phyloP scores from a whole-genome alignment of 805 yeast genomes.

The Ogataea paraovalis region DNA sequence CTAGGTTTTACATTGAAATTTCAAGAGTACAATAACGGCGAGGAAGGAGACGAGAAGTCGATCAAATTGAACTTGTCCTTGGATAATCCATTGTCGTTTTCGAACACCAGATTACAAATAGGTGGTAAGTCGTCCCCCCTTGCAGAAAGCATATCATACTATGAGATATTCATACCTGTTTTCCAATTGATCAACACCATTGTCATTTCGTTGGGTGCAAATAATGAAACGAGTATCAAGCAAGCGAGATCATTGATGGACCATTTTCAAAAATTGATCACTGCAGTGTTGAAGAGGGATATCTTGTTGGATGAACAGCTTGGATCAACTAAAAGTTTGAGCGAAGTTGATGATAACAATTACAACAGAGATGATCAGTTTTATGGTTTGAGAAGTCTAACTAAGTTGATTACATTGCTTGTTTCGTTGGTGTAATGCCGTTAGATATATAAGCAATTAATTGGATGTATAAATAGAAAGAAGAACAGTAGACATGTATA shows the following conservation, averaged over 20 bases:
- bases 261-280: conserved; percentile 50
- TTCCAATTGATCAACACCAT: conserved; percentile 70
- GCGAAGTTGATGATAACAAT: neutral
- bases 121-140: neutral
- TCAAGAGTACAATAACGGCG: conserved; percentile 12
- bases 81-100: conserved; percentile 47
- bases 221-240: conserved; percentile 53
- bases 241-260: conserved; percentile 50
- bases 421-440: conserved; percentile 18
- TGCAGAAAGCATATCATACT: conserved; percentile 42
- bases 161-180: conserved; percentile 67
- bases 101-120: neutral
- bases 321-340: neutral
- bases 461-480: neutral
- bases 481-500: neutral
- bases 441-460: neutral
- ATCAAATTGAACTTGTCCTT: conserved; percentile 45
- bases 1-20: conserved; percentile 49
- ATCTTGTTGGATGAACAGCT: conserved; percentile 13
- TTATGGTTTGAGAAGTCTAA: conserved; percentile 21
- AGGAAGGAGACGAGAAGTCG: conserved; percentile 16
- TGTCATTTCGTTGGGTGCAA: conserved; percentile 72
- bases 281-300: conserved; percentile 42
- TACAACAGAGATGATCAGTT: conserved; percentile 6
- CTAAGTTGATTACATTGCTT: conserved; percentile 27